Evolutionary conservation across 2,329 filamentous ascomycete genomes (phyloP), one percentile per base, ranked within the genome.

Genomic region (Alternaria conjuncta): DNA sequence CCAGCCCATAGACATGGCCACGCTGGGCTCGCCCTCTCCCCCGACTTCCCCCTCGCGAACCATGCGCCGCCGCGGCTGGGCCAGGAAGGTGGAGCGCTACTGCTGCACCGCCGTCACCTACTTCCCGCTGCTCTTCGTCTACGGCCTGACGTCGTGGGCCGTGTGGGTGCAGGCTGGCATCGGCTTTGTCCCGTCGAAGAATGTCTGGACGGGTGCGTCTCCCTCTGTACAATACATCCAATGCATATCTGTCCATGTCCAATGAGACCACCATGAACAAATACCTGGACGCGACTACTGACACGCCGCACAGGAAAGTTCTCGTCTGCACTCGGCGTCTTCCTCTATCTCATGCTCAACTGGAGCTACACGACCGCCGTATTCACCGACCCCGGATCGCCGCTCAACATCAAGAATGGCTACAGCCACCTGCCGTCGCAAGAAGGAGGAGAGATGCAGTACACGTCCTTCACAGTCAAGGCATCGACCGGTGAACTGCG

Each of bases 331-430:
- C 77, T 92, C 57, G 93, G 90, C 50, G 79, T 95, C 66, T 63
- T 87, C 32, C 86, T 98, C 65, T 98, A 94, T 77, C 70, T 88
- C 58, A 84, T 97, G 74, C 88, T 96, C 66, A 95, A 96, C 80
- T 92, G 90, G 86, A 95, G 88, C 73, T 99, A 99, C 82, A 96
- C 93, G 1, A 90, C 90, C 47, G 96, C 96, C 74, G 95, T 98
- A 67, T 97, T 98, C 82, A 97, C 93, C 23, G 88, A 91, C 68
- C 95, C 96, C 6, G 96, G 96, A 47, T 89, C 88, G 49, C 88
- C 89, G 10, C 75, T 87, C 47, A 79, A 78, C 66, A 71, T 74
- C 43, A 75, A 73, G 59, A 69, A 77, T 76, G 90, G 90, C 70
- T 97, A 97, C 82, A 92, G 89, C 78, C 89, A 91, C 50, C 85